Evolutionary conservation across 768 basidiomycete genomes (phyloP), one percentile per base, ranked within the genome.

Genomic region (Cyclocybe aegerita): DNA sequence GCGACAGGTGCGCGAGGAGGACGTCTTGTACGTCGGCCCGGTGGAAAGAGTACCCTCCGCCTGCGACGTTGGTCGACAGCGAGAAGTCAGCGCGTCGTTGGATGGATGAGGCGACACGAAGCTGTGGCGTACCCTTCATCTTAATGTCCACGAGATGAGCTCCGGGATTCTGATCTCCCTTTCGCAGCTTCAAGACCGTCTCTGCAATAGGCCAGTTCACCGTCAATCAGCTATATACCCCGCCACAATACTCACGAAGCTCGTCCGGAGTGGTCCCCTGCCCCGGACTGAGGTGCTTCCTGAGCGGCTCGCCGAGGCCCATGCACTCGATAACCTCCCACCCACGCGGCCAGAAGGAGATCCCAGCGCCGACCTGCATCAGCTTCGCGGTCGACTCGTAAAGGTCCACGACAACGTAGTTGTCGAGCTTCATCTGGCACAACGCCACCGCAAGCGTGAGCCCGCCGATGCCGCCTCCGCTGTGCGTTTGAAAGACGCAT

Each of bases 11-110:
- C 4, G 70, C 63, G 7, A 82, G 62, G n/a, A 83, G 61, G 10
- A 74, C 69, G 33, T 70, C 56, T 30, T 77, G 76, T 16, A 83
- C 75, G 49, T 82, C 78, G 4, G 77, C 70, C 16, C 82, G 74
- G 56, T 81, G 80, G 51, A 67, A 48, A 33, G 64, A 36, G 58
- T 53, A 48, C 55, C 62, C 39, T 39, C 58, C 43, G 48, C 70
- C 69, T 49, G 23, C 4, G 23, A 23, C 23, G 23, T 23, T 4
- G 23, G 23, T 23, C 23, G 23, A 23, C 23, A 23, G 9, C n/a
- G 37, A 40, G 17, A 14, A 23, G 8, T 9, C 16, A 16, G 6
- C 17, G 34, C 1, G 48, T 60, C 63, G 64, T 59, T 61, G 47
- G 17, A 56, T 58, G 35, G 49, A 50, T 6, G 59, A 46, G 61